These are phyloP conservation scores for Jamesozyma lodderae DNA, from an alignment of 805 yeast species.

Conservation along the genomic window DNA sequence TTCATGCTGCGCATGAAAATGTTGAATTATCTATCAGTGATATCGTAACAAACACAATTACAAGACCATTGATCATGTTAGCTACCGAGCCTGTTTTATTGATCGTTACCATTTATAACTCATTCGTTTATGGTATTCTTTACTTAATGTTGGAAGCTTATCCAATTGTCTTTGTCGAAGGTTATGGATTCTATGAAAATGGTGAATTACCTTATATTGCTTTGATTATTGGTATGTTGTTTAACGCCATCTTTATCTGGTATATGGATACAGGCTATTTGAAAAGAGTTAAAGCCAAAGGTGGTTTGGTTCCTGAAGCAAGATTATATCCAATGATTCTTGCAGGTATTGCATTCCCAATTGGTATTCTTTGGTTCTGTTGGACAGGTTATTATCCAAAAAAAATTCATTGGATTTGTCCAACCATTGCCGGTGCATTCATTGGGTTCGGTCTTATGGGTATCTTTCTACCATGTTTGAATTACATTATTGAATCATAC, in stretches of 20 bases:
- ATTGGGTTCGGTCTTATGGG: slow-evolving; percentile 61
- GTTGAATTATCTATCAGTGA: slow-evolving; percentile 48
- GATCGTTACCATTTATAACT: slow-evolving; percentile 59
- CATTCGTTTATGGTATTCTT: slow-evolving; percentile 73
- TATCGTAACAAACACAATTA: slow-evolving; percentile 50
- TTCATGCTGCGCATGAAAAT: slow-evolving; percentile 70
- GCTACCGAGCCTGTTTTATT: slow-evolving; percentile 63
- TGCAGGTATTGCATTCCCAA: slow-evolving; percentile 62
- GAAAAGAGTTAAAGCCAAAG: slow-evolving; percentile 38
- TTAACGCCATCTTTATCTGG: slow-evolving; percentile 48
- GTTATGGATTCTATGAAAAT: slow-evolving; percentile 44
- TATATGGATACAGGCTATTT: slow-evolving; percentile 46
- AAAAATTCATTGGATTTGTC: slow-evolving; percentile 71
- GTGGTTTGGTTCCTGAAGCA: slow-evolving; percentile 64
- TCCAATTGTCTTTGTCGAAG: slow-evolving; percentile 57
- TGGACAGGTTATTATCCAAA: slow-evolving; percentile 79
- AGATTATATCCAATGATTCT: slow-evolving; percentile 68
- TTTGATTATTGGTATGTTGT: slow-evolving; percentile 56
- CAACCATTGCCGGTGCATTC: slow-evolving; percentile 54
- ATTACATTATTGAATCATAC: slow-evolving; percentile 66
- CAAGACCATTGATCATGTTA: slow-evolving; percentile 63
- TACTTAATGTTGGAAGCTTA: slow-evolving; percentile 67
- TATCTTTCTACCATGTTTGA: slow-evolving; percentile 60
- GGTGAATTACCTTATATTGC: slow-evolving; percentile 74
- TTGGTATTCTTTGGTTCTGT: slow-evolving; percentile 76